Percentiles rank a stretch among this genome's conserved stretches.
phyloP scores from a whole-genome alignment of 345 rosid species.

The Excoecaria cochinchinensis region DNA sequence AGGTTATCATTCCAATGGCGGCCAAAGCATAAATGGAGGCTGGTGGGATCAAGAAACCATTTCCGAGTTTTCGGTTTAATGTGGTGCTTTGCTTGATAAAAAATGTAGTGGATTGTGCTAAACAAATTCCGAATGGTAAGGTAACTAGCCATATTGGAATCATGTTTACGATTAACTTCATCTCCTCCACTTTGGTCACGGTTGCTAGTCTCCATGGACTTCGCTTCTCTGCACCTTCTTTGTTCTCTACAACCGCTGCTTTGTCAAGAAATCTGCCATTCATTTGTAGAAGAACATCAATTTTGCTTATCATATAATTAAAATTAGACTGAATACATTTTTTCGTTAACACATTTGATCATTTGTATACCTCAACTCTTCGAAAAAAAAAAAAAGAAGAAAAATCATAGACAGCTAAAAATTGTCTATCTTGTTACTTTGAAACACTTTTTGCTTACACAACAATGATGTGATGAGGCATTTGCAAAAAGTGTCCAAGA shows the following conservation, averaged over 20 bases:
- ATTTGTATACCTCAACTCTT: too few species aligned
- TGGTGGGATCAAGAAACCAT: slow-evolving; percentile 54
- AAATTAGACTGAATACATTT: too few species aligned
- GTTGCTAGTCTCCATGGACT: slow-evolving; percentile 77
- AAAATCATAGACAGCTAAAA: too few species aligned
- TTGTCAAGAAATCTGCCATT: slow-evolving; percentile 80
- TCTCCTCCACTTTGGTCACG: slow-evolving; percentile 80
- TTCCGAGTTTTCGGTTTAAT: slow-evolving; percentile 42
- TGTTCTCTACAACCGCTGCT: slow-evolving; percentile 62
- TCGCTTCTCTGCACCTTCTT: slow-evolving; percentile 40
- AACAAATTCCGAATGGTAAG: slow-evolving; percentile 72
- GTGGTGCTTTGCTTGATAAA: slow-evolving; percentile 81
- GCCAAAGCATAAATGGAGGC: slow-evolving; percentile 51
- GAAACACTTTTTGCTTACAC: too few species aligned
- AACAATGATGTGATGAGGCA: too few species aligned
- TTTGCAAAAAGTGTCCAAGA: too few species aligned
- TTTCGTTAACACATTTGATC: too few species aligned
- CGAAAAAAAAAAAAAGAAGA: too few species aligned
- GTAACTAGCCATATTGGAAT: slow-evolving; percentile 82
- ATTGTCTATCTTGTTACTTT: too few species aligned
- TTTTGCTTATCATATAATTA: too few species aligned
- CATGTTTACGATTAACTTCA: slow-evolving; percentile 82
- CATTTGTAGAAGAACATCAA: too few species aligned
- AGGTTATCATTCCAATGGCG: slow-evolving; percentile 56
- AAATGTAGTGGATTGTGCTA: slow-evolving; percentile 76